phyloP scores from a whole-genome alignment of 495 filamentous ascomycete species.

The Hyaloscypha bicolor region DNA sequence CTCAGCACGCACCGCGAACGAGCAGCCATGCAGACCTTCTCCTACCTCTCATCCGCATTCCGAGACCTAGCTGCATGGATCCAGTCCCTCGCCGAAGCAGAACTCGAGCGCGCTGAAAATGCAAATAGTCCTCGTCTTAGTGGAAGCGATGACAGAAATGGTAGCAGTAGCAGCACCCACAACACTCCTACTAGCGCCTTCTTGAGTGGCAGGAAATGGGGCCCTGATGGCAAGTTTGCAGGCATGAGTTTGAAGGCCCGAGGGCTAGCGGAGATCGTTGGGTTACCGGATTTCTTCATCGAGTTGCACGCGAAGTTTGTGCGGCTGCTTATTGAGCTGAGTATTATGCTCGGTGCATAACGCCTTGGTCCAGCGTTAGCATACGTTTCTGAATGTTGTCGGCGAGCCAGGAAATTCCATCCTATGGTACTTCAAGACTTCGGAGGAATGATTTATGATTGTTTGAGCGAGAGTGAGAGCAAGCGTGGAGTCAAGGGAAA shows the following conservation, averaged over 20 bases:
- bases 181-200: constrained; percentile 63
- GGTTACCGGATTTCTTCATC: constrained; percentile 84
- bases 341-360: constrained; percentile 22
- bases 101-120: constrained; percentile 51
- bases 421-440: neutral
- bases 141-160: constrained; percentile 25
- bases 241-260: constrained; percentile 64
- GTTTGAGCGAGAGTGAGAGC: neutral
- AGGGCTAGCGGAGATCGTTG: constrained; percentile 83
- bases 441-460: neutral
- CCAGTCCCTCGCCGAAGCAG: constrained; percentile 57
- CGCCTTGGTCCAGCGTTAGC: neutral
- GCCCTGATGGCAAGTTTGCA: constrained; percentile 53
- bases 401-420: neutral
- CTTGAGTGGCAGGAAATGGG: constrained; percentile 59
- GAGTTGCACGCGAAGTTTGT: constrained; percentile 83
- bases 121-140: constrained; percentile 28
- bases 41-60: constrained; percentile 74
- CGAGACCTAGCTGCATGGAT: constrained; percentile 77
- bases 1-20: constrained; percentile 72
- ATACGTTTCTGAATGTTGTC: neutral
- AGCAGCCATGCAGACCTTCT: constrained; percentile 73
- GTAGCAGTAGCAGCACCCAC: constrained; percentile 25
- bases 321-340: constrained; percentile 65
- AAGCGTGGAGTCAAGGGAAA: neutral